Evolutionary conservation across 371 early-diverging fungal genomes (phyloP).

Genomic region (Mortierella sp.): DNA sequence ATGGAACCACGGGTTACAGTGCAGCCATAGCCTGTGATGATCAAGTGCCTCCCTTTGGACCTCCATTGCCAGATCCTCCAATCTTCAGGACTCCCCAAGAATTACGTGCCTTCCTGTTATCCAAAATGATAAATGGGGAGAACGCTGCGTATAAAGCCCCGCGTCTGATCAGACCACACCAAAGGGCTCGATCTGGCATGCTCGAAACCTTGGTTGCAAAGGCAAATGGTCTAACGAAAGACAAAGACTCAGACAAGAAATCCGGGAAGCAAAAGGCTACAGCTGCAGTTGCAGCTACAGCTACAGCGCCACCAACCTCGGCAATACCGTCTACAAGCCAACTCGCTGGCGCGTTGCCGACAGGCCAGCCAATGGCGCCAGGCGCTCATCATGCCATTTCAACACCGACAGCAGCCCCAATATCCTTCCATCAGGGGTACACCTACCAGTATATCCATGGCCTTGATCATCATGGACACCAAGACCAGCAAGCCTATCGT

Average conservation of each 20-base stretch:
- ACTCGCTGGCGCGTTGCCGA: neutral
- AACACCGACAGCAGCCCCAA: neutral
- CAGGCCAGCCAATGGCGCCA: neutral
- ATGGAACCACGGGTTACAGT: constrained; percentile 60
- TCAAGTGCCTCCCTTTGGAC: constrained; percentile 74
- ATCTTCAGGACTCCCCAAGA: constrained; percentile 64
- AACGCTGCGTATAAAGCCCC: constrained; percentile 82
- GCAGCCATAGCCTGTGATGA: constrained; percentile 66
- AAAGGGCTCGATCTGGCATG: constrained; percentile 62
- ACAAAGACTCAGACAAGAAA: constrained; percentile 34
- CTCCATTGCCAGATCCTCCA: constrained; percentile 73
- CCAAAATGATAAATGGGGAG: constrained; percentile 83
- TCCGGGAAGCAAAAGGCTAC: constrained; percentile 25
- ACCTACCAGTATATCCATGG: neutral
- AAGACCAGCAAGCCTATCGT: neutral
- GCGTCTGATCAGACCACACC: constrained; percentile 65
- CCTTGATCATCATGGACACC: neutral
- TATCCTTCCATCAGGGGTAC: neutral
- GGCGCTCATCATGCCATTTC: neutral
- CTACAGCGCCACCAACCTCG: neutral
- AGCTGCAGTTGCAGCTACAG: neutral
- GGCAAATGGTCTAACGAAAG: constrained; percentile 41
- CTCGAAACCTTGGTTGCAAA: constrained; percentile 60
- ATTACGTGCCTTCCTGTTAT: constrained; percentile 69
- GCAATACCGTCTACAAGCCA: neutral